Evolutionary conservation across 169 alveolate genomes (phyloP), one percentile per base, ranked within the genome.

Genomic region (Cryptosporidium felis): DNA sequence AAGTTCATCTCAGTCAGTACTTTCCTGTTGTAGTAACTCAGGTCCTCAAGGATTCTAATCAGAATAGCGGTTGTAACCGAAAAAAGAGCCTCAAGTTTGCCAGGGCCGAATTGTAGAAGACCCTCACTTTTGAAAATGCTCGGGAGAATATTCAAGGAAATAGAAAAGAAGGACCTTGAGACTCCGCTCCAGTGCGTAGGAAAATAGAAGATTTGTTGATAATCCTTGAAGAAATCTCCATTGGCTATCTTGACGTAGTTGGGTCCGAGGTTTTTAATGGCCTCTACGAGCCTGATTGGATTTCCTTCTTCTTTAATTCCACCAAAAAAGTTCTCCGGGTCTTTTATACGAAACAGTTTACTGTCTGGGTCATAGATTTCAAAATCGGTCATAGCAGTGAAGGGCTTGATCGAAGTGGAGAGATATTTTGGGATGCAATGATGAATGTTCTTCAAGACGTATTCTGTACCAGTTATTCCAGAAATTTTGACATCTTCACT

Each of bases 201-300:
- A 0, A 65, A 46, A 36, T 65, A 65, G 32, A 65, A 65, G 16
- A 65, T 28, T 44, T 53, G 30, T 47, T 65, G 81, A 12, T 65
- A 65, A 46, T 65, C 81, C 10, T 23, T 65, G 9, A 65, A 38
- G 32, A 9, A 45, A 28, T 65, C 81, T 32, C 49, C 40, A 21
- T 16, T 26, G 14, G 49, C n/a, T 3, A 65, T 44, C 14, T 46
- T 65, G 5, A 32, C 49, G 32, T 46, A 47, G 5, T 26, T 45
- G 6, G 81, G 49, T 4, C 62, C n/a, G 14, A 53, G 34, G 38
- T 45, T 45, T 18, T 26, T 38, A 32, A 65, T 65, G 14, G 81
- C 81, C 21, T 65, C 62, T 14, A 53, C 8, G 30, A 65, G 81
- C 6, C 62, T 65, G 18, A 65, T 65, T 10, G 81, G 81, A 8